Base-by-base conservation (phyloP, 176 grass and related monocot genomes). In the Oryza glumipatula region DNA sequence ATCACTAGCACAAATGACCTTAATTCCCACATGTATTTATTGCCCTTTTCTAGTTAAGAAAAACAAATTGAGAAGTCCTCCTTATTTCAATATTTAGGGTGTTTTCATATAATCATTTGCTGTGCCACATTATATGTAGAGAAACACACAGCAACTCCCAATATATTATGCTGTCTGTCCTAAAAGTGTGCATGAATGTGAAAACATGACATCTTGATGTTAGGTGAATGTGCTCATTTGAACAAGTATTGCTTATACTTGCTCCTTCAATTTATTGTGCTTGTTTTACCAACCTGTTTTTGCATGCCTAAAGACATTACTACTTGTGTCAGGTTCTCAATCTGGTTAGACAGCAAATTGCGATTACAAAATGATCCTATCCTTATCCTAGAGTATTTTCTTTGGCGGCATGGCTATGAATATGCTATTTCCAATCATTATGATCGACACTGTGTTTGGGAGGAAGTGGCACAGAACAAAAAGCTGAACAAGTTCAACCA, bases 351-450 rank as follows among this genome's bases (percentile, higher is more conserved):
- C 82, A 99, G 96, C 87, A 99, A 99, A 90, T 74, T 99, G 88
- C 88, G 96, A 61, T 86, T 99, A 45, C 96, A 99, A 64, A 96
- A 46, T 73, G 96, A 99, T 87, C 96, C 96, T 71, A 96, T 92
- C 43, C 91, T 94, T 77, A 99, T 99, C 47, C 81, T 96, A 45
- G 96, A 99, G 76, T 99, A 99, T 92, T 99, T 99, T 68, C 86
- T 99, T 35, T 99, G 96, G 96, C 80, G 94, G 47, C 93, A 94
- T 79, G 91, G 88, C 67, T 82, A 94, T 48, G 96, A 99, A 74
- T 99, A 94, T 82, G 96, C 96, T 74, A 99, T 99, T 92, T 99
- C 96, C 68, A 99, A 99, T 83, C 96, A 99, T 70, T 99, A 99
- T 86, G 94, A 96, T 45, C 82, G 96, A 15, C 94, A 96, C 69